Conservation (phyloP, 352 stramenopile genomes). For the Pythium phragmiticola region DNA sequence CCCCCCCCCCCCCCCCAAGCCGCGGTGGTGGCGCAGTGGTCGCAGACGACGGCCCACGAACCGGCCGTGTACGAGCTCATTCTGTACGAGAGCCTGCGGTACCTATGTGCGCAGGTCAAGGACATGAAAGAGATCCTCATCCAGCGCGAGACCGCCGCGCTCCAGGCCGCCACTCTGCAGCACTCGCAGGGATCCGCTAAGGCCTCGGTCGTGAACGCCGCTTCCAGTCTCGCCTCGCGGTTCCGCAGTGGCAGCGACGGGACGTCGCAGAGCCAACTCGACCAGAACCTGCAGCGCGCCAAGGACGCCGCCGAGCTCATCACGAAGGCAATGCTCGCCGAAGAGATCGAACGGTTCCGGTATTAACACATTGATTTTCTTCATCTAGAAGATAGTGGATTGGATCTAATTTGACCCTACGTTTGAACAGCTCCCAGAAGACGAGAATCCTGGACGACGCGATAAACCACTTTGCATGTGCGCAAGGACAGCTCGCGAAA, state of each 20-base stretch:
- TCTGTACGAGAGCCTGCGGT: conserved; percentile 65
- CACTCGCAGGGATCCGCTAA: conserved; percentile 15
- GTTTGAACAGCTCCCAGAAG: conserved; percentile 32
- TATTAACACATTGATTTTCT: conserved; percentile 5
- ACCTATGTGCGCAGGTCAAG: conserved; percentile 52
- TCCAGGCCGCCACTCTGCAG: conserved; percentile 11
- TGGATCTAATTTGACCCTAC: background rate
- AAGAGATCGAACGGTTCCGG: conserved; percentile 64
- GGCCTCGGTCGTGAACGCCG: conserved; percentile 31
- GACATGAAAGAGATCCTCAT: conserved; percentile 63
- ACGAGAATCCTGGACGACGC: conserved; percentile 38
- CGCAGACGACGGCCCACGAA: conserved; percentile 45
- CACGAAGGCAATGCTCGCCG: conserved; percentile 55
- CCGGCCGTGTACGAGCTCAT: conserved; percentile 66
- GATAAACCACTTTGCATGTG: conserved; percentile 62
- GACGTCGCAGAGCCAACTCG: conserved; percentile 29
- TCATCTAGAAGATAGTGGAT: too few relatives aligned
- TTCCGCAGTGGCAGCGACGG: conserved; percentile 36
- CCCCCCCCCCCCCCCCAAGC: conserved; percentile 18
- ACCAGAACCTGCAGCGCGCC: conserved; percentile 41
- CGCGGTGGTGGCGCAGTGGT: conserved; percentile 42
- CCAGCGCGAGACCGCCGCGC: conserved; percentile 40
- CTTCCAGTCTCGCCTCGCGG: conserved; percentile 42
- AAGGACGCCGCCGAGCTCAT: conserved; percentile 44
- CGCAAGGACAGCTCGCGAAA: conserved; percentile 56